These are phyloP conservation scores for Blastobotrys americana DNA, from an alignment of 805 yeast genomes.

Conservation along the genomic window DNA sequence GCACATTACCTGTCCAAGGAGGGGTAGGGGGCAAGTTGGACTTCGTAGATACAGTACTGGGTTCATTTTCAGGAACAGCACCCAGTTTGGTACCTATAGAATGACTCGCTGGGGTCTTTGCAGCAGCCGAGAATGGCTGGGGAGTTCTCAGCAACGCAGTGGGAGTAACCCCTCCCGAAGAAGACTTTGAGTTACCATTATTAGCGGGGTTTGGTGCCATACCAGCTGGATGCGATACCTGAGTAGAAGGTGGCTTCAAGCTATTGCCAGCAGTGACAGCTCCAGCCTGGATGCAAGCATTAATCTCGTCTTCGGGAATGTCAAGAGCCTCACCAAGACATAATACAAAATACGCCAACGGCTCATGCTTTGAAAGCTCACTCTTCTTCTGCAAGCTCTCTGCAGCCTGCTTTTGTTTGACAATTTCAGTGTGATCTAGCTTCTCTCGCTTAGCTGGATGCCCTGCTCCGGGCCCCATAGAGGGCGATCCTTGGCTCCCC, in stretches of 20 bases:
- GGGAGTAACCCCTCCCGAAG: slow-evolving; percentile 17
- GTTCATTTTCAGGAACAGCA: slow-evolving; percentile 12
- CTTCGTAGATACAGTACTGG: background rate
- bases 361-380: slow-evolving; percentile 27
- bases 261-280: slow-evolving; percentile 2
- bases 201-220: background rate
- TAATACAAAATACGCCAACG: slow-evolving; percentile 27
- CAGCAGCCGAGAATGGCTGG: slow-evolving; percentile 17
- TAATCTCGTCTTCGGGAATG: slow-evolving; percentile 27
- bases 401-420: slow-evolving; percentile 8
- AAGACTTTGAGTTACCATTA: background rate
- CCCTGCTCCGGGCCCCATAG: too few species aligned
- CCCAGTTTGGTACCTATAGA: background rate
- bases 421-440: slow-evolving; percentile 13
- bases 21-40: slow-evolving; percentile 11
- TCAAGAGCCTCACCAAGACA: slow-evolving; percentile 31
- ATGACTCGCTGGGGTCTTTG: slow-evolving; percentile 13
- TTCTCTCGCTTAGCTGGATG: slow-evolving; percentile 19
- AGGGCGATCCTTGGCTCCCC: background rate
- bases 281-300: slow-evolving; percentile 9
- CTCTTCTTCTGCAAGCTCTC: slow-evolving; percentile 19
- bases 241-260: too few species aligned
- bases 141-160: slow-evolving; percentile 20
- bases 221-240: too few species aligned
- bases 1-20: slow-evolving; percentile 26